These are phyloP conservation scores for Triangularia verruculosa DNA, from an alignment of 2,329 filamentous ascomycete genomes.

Conservation along the genomic window DNA sequence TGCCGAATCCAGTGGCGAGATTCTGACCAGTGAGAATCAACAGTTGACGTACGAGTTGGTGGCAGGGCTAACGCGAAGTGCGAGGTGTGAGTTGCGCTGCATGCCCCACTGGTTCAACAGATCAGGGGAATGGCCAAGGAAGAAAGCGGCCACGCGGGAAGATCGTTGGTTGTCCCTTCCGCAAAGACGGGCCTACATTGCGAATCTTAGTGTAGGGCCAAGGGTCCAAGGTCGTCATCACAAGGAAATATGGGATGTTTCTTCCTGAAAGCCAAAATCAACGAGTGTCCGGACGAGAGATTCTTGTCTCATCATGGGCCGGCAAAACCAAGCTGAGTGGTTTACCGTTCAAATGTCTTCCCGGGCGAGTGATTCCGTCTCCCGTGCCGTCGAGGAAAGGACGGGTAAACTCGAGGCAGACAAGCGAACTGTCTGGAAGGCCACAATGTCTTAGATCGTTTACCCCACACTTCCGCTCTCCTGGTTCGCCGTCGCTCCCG, in stretches of 20 bases:
- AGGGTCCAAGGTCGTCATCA: neutral
- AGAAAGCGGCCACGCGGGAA: slow-evolving; percentile 4
- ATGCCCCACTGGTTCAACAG: slow-evolving; percentile 5
- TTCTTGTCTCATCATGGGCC: neutral
- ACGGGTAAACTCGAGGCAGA: slow-evolving; percentile 18
- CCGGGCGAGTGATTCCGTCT: neutral
- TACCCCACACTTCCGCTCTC: slow-evolving; percentile 26
- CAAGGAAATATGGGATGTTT: neutral
- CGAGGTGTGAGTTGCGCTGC: neutral
- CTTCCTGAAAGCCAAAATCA: neutral
- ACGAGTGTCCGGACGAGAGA: neutral
- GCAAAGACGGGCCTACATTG: slow-evolving; percentile 20
- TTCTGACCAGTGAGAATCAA: slow-evolving; percentile 11
- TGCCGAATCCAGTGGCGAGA: slow-evolving; percentile 12
- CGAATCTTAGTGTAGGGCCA: slow-evolving; percentile 4
- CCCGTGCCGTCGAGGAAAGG: slow-evolving; percentile 4
- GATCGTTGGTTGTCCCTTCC: slow-evolving; percentile 10
- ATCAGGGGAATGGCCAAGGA: slow-evolving; percentile 17
- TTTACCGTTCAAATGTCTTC: neutral
- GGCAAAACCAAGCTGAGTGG: neutral
- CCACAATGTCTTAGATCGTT: slow-evolving; percentile 16
- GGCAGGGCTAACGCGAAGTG: neutral
- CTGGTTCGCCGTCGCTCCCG: slow-evolving; percentile 4
- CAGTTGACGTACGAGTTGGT: neutral
- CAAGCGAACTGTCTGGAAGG: slow-evolving; percentile 9